These are phyloP conservation scores for Dioscorea cayenensis DNA, from an alignment of 116 monocot genomes.

Conservation along the genomic window DNA sequence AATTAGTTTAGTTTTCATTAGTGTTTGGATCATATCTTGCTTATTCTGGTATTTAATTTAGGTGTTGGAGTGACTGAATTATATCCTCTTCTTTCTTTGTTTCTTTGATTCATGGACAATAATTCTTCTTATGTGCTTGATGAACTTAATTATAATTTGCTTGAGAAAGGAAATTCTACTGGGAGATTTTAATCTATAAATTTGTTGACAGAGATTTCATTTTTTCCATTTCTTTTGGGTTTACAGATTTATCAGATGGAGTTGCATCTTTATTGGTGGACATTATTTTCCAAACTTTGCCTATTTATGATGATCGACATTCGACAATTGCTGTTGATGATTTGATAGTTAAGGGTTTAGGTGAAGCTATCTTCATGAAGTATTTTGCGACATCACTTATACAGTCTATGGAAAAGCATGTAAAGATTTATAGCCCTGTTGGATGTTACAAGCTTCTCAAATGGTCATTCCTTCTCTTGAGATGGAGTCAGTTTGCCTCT, in stretches of 20 bases:
- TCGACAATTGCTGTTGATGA: constrained; percentile 81
- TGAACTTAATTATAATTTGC: neutral
- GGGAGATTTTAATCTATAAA: neutral
- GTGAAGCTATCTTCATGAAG: constrained; percentile 66
- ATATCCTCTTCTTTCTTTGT: no score
- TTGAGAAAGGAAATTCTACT: neutral
- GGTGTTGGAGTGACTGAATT: no score
- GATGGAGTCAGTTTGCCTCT: constrained; percentile 62
- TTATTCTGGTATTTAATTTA: no score
- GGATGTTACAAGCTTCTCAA: constrained; percentile 69
- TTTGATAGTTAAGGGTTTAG: constrained; percentile 52
- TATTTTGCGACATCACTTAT: constrained; percentile 70
- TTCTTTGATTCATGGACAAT: no score
- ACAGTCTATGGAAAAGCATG: constrained; percentile 69
- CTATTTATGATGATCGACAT: constrained; percentile 62
- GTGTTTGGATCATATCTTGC: no score
- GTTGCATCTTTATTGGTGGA: constrained; percentile 46
- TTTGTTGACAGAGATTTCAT: neutral
- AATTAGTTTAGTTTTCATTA: no score
- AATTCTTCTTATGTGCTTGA: no score
- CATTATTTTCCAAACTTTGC: constrained; percentile 65
- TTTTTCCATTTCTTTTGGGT: neutral
- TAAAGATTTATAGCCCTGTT: constrained; percentile 40
- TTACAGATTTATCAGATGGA: constrained; percentile 58
- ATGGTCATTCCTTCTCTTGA: constrained; percentile 84